A percentile compares a stretch with the other conserved stretches of the same genome.
Evolutionary conservation across 2,329 filamentous ascomycete species (phyloP).

Genomic region (Xylaria sp.): DNA sequence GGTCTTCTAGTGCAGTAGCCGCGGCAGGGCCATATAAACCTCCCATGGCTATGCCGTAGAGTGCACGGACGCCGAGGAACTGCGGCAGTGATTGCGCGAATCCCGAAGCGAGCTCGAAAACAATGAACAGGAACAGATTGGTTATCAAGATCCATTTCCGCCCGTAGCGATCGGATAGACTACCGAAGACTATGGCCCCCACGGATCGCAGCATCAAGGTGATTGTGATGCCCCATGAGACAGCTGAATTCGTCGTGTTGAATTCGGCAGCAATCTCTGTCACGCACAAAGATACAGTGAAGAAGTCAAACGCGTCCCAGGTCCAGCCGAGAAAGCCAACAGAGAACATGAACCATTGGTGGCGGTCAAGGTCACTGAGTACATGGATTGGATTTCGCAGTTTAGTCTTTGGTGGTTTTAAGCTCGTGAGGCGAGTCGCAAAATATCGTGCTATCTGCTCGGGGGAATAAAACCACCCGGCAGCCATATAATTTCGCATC

Average conservation of each 20-base stretch:
- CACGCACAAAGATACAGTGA: slow-evolving; percentile 36
- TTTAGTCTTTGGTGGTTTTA: slow-evolving; percentile 48
- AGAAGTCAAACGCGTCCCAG: slow-evolving; percentile 40
- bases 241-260: slow-evolving; percentile 34
- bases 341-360: slow-evolving; percentile 49
- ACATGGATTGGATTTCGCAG: slow-evolving; percentile 47
- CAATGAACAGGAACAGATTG: slow-evolving; percentile 36
- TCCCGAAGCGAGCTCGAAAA: slow-evolving; percentile 38
- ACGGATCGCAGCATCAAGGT: slow-evolving; percentile 39
- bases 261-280: slow-evolving; percentile 39
- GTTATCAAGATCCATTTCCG: slow-evolving; percentile 38
- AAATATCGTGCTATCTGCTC: slow-evolving; percentile 50
- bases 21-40: slow-evolving; percentile 38
- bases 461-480: slow-evolving; percentile 46
- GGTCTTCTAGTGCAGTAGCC: slow-evolving; percentile 39
- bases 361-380: slow-evolving; percentile 45
- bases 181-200: slow-evolving; percentile 36
- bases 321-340: slow-evolving; percentile 36
- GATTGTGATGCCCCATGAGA: slow-evolving; percentile 39
- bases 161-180: slow-evolving; percentile 36
- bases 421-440: slow-evolving; percentile 49
- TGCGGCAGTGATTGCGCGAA: slow-evolving; percentile 36
- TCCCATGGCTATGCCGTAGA: slow-evolving; percentile 42
- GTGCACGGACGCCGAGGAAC: slow-evolving; percentile 36
- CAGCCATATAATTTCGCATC: slow-evolving; percentile 42